Conservation (phyloP, 2,329 filamentous ascomycete genomes). For the Graphilbum sp. region DNA sequence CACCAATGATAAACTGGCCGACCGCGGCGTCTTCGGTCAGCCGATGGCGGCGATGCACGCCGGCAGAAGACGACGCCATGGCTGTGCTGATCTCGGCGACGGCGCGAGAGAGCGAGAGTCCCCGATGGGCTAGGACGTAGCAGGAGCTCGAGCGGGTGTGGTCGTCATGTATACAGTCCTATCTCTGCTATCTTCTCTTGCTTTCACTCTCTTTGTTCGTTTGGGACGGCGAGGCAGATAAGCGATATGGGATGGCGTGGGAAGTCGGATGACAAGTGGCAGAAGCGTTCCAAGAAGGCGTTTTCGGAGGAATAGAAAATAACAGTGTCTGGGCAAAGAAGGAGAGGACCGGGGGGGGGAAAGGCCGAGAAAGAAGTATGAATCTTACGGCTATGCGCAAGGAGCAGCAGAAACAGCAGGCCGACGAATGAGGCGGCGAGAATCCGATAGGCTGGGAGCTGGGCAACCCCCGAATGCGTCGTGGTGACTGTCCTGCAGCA, state of each 20-base stretch:
- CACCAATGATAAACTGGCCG: slow-evolving; percentile 11
- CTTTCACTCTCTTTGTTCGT: no score
- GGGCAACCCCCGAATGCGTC: background rate
- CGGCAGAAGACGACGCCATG: slow-evolving; percentile 6
- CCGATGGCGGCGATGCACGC: slow-evolving; percentile 5
- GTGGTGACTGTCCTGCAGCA: background rate
- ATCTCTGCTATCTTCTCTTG: no score
- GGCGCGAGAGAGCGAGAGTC: background rate
- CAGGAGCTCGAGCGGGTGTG: slow-evolving; percentile 5
- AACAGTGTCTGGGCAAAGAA: no score
- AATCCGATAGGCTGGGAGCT: slow-evolving; percentile 8
- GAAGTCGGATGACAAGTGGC: background rate
- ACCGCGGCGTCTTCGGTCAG: slow-evolving; percentile 9
- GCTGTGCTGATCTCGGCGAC: background rate
- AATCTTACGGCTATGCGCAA: background rate
- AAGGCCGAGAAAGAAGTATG: background rate
- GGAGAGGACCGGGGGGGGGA: no score
- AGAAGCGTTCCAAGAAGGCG: background rate
- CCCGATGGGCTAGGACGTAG: slow-evolving; percentile 7
- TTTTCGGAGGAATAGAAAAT: no score
- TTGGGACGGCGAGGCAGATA: no score
- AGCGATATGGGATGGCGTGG: no score
- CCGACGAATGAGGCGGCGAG: slow-evolving; percentile 8
- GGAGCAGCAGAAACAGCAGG: background rate
- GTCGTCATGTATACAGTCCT: slow-evolving; percentile 4